Conservation (phyloP, 805 yeast genomes). For the Lachancea cidri region DNA sequence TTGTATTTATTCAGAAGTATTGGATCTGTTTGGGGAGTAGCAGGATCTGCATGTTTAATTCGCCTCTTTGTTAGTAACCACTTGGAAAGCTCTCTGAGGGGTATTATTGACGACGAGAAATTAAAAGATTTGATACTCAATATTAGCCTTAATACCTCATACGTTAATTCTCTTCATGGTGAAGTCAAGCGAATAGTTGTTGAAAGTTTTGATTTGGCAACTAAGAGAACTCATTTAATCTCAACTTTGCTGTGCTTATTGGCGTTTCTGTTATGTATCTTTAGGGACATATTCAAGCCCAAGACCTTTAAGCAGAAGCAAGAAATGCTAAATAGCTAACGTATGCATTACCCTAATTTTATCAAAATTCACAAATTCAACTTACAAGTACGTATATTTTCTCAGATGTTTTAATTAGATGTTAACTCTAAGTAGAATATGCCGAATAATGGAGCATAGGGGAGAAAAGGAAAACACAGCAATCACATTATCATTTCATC, state of each 20-base stretch:
- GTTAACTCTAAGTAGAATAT: no score
- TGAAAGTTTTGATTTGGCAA: constrained; percentile 7
- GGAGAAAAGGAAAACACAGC: no score
- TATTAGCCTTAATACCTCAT: constrained; percentile 13
- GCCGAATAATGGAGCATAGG: no score
- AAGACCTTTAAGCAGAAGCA: no score
- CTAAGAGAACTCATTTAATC: not conserved
- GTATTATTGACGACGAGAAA: constrained; percentile 9
- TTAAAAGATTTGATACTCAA: constrained; percentile 9
- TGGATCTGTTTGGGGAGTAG: constrained; percentile 40
- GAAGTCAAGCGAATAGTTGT: constrained; percentile 12
- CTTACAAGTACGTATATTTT: no score
- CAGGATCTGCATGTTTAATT: constrained; percentile 18
- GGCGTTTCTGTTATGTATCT: not conserved
- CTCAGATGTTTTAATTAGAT: no score
- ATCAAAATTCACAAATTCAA: no score
- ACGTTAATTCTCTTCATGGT: constrained; percentile 10
- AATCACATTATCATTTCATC: no score
- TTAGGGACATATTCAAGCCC: no score
- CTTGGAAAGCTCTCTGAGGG: constrained; percentile 7
- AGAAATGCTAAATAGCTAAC: no score
- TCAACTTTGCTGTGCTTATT: constrained; percentile 3
- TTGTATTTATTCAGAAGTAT: constrained; percentile 36
- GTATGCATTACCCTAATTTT: no score
- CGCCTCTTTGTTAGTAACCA: constrained; percentile 11